Conservation (phyloP, 2,329 filamentous ascomycete species). For the Cladorrhinum sp. region DNA sequence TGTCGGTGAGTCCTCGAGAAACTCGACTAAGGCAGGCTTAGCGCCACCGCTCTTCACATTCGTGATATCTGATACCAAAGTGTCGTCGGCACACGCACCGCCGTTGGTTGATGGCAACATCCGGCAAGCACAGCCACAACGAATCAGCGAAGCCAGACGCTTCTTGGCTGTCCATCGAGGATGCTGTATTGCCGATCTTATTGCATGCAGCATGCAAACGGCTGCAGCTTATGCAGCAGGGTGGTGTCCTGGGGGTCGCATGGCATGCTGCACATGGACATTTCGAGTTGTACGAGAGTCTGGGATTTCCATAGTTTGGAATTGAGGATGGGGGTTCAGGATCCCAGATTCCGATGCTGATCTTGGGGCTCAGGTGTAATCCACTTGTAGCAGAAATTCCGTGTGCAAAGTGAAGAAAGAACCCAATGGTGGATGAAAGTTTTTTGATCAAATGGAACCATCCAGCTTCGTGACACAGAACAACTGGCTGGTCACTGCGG, state of each 20-base stretch:
- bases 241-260: constrained; percentile 2
- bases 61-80: background rate
- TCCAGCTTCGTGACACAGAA: background rate
- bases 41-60: background rate
- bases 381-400: background rate
- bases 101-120: background rate
- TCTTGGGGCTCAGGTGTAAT: background rate
- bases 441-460: background rate
- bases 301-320: background rate
- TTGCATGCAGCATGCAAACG: constrained; percentile 15
- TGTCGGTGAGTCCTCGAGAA: background rate
- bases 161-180: constrained; percentile 2
- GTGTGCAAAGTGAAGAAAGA: background rate
- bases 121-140: background rate
- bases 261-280: background rate
- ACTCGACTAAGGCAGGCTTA: background rate
- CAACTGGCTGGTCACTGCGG: background rate
- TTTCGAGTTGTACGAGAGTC: background rate
- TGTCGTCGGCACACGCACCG: constrained; percentile 7
- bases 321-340: background rate
- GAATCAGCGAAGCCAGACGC: constrained; percentile 9
- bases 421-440: background rate
- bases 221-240: constrained; percentile 4
- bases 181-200: constrained; percentile 12
- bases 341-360: background rate